These are phyloP conservation scores for Capsicum baccatum DNA, from an alignment of 257 asterid genomes.

Conservation along the genomic window DNA sequence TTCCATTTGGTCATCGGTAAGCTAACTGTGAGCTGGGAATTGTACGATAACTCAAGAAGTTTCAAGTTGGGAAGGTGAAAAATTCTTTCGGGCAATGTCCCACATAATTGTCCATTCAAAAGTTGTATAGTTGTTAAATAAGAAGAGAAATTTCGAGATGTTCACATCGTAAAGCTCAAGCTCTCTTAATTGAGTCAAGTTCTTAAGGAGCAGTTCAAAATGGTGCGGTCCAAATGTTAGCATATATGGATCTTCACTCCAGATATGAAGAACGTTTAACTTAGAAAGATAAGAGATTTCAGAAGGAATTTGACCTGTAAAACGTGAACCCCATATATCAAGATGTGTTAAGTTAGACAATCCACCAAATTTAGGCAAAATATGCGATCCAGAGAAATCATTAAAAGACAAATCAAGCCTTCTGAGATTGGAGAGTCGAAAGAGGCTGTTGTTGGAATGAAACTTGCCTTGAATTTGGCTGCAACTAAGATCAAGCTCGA, in stretches of 20 bases:
- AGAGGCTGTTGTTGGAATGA: too few species aligned
- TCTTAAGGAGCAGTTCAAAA: slow-evolving; percentile 34
- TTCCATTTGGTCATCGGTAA: slow-evolving; percentile 34
- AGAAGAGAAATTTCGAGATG: slow-evolving; percentile 32
- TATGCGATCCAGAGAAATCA: slow-evolving; percentile 28
- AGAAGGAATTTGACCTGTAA: slow-evolving; percentile 8
- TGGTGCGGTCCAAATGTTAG: background rate
- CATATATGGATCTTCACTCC: background rate
- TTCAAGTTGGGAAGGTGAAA: slow-evolving; percentile 32
- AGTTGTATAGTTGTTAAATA: slow-evolving; percentile 28
- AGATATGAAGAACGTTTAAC: background rate
- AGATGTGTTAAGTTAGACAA: slow-evolving; percentile 33
- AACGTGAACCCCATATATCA: slow-evolving; percentile 31
- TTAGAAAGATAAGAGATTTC: background rate
- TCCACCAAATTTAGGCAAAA: slow-evolving; percentile 29
- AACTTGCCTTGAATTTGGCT: too few species aligned
- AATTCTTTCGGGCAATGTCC: slow-evolving; percentile 27
- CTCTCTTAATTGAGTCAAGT: slow-evolving; percentile 29
- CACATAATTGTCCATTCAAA: background rate
- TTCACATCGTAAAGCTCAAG: background rate
- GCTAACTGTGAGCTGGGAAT: slow-evolving; percentile 16
- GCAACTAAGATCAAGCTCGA: too few species aligned
- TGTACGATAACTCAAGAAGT: background rate
- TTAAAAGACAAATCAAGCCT: slow-evolving; percentile 30
- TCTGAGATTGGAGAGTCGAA: background rate